These are phyloP conservation scores for Fusarium sp. DNA, from an alignment of 2,329 filamentous ascomycete species.

Conservation along the genomic window DNA sequence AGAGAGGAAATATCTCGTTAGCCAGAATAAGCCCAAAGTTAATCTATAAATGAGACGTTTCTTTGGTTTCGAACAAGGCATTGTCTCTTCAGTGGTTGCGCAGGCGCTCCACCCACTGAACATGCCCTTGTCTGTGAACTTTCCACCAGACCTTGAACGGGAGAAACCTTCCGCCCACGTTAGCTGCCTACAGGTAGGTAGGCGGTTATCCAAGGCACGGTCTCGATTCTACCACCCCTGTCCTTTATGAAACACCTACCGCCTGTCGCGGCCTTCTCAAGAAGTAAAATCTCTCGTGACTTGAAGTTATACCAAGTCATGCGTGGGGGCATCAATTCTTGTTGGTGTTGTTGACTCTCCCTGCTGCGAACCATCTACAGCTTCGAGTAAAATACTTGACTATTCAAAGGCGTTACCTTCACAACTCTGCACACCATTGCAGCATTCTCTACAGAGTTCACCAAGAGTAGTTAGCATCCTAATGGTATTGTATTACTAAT, in stretches of 20 bases:
- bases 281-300: slow-evolving; percentile 1
- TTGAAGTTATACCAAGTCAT: neutral
- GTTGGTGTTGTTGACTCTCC: neutral
- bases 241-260: slow-evolving; percentile 26
- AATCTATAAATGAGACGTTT: slow-evolving; percentile 1
- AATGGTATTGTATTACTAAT: neutral
- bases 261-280: slow-evolving; percentile 12
- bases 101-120: slow-evolving; percentile 12
- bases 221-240: slow-evolving; percentile 6
- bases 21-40: neutral
- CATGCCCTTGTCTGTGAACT: slow-evolving; percentile 9
- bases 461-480: neutral
- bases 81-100: slow-evolving; percentile 12
- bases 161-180: slow-evolving; percentile 22
- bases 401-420: neutral
- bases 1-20: neutral
- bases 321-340: slow-evolving; percentile 11
- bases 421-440: neutral
- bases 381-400: slow-evolving; percentile 17
- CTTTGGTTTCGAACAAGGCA: slow-evolving; percentile 31
- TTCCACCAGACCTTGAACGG: slow-evolving; percentile 17
- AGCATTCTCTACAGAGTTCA: neutral
- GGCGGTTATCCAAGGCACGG: slow-evolving; percentile 16
- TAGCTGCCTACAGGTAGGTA: neutral
- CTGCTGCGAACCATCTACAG: slow-evolving; percentile 20